These are phyloP conservation scores for Bryopsis sp. DNA, from an alignment of 139 green algal species.

Conservation along the genomic window DNA sequence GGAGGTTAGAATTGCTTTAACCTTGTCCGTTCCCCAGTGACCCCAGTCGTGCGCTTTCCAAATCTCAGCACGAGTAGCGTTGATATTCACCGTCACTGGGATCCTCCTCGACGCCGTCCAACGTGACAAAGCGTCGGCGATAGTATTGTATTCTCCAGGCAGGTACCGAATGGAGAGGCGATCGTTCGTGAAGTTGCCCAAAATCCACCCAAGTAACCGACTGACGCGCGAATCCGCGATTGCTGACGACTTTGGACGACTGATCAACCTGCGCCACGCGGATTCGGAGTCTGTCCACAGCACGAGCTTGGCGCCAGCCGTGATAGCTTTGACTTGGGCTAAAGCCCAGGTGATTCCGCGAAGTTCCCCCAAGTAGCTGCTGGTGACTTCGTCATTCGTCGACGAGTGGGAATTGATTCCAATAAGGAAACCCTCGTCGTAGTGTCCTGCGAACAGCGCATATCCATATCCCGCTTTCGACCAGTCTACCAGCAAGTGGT, in stretches of 20 bases:
- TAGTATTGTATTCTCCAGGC: conserved; percentile 5
- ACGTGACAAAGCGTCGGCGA: conserved; percentile 4
- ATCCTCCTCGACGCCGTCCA: too few relatives aligned
- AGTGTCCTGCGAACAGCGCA: not conserved
- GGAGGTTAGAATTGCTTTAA: too few relatives aligned
- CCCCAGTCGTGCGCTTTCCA: too few relatives aligned
- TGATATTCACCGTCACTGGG: too few relatives aligned
- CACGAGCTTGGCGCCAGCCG: conserved; percentile 1
- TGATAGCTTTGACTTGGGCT: not conserved
- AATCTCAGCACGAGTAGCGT: too few relatives aligned
- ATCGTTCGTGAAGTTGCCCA: not conserved
- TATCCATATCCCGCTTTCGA: conserved; percentile 2
- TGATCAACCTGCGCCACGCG: not conserved
- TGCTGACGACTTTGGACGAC: not conserved
- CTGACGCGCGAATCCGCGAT: not conserved
- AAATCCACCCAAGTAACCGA: conserved; percentile 3
- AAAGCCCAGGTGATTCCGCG: conserved; percentile 8
- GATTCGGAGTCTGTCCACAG: conserved; percentile 4
- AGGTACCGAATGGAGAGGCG: not conserved
- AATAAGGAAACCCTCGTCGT: not conserved
- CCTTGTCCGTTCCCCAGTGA: too few relatives aligned
- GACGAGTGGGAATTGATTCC: not conserved
- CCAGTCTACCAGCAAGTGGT: conserved; percentile 8
- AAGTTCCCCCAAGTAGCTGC: not conserved
- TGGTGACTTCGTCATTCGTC: not conserved